These are phyloP conservation scores for Cryphonectria radicalis DNA, from an alignment of 2,329 filamentous ascomycete genomes.

Conservation along the genomic window DNA sequence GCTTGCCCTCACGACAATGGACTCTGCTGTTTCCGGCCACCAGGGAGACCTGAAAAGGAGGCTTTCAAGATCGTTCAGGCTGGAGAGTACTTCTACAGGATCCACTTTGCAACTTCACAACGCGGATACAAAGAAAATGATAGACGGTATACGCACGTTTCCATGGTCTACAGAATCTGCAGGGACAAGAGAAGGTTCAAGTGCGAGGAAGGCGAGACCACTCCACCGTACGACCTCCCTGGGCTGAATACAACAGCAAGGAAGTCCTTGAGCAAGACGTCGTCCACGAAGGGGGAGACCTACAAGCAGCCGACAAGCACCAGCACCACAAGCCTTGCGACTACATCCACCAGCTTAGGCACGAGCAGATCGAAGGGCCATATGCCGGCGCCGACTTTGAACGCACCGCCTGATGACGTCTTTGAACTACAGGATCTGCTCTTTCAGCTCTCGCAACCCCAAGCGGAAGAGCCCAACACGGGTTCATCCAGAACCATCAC, in stretches of 20 bases:
- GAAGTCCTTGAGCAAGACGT: not conserved
- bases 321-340: not conserved
- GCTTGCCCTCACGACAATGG: constrained; percentile 17
- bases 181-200: not conserved
- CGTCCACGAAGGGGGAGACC: not conserved
- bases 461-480: not conserved
- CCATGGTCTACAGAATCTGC: constrained; percentile 19
- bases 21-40: constrained; percentile 21
- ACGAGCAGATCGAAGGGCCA: not conserved
- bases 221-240: not conserved
- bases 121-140: not conserved
- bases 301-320: not conserved
- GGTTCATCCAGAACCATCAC: not conserved
- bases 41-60: not conserved
- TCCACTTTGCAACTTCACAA: constrained; percentile 7
- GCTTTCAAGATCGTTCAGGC: constrained; percentile 17
- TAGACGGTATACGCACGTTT: not conserved
- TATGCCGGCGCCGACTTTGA: not conserved
- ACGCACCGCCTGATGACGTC: not conserved
- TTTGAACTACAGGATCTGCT: not conserved
- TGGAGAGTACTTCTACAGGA: constrained; percentile 15
- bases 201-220: not conserved
- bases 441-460: not conserved
- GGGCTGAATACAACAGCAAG: not conserved
- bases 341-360: not conserved